Base-by-base conservation (phyloP, 2,329 filamentous ascomycete genomes). In the Berkeleyomyces basicola region DNA sequence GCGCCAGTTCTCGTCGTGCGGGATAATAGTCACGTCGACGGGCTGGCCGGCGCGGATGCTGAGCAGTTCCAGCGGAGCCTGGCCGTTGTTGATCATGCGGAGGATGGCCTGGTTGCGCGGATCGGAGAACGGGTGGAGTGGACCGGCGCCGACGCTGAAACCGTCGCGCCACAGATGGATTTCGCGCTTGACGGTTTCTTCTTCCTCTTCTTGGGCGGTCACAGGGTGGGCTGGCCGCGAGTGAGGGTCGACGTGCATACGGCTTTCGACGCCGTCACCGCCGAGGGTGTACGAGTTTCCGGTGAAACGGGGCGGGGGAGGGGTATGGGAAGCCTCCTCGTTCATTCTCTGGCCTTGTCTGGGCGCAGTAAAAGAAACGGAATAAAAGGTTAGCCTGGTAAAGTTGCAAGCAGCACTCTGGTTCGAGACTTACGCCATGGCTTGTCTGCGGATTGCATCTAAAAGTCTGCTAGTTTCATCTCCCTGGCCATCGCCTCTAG, bases 101-200 rank as follows among this genome's bases (percentile, higher is more conserved):
- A 93, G 77, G 61, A 87, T 86, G 59, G 79, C 78, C 39, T 84
- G 82, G 70, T 92, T 90, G 39, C 79, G 79, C 0, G 88, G 87
- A 71, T 93, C 88, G 68, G 91, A 86, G 70, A 88, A 92, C 63
- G 87, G 83, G 70, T 82, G 84, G 44, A 93, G 81, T 57, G 84
- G 81, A 37, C 89, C 89, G 69, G 93, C 87, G 65, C 91, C 88
- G 65, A 95, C 84, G 67, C 87, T 92, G 74, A 93, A 92, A 11
- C 89, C 89, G 70, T 95, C 85, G 49, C 81, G 79, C 89, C 89
- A 95, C 53, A 93, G 79, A 69, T 92, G 88, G 61, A 95, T 78
- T 9, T 83, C 80, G 59, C 88, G 84, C 10, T 59, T 43, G 3
- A 40, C 51, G 31, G 51, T n/a, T 33, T 64, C 59, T 51, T 59